Conservation (phyloP, 148 eudicot genomes). For the Rhododendron henanense region DNA sequence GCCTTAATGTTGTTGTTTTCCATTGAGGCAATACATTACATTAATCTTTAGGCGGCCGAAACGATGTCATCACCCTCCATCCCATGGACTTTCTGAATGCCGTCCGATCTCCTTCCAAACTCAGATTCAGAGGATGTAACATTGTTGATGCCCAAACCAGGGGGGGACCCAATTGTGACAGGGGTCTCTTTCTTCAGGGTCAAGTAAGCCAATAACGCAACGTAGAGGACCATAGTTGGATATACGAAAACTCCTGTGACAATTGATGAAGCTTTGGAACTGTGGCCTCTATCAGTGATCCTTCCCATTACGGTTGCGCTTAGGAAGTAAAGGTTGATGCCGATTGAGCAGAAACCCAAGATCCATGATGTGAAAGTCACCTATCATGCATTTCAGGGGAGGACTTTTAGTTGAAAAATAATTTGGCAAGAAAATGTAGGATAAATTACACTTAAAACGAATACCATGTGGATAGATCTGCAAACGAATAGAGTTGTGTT, state of each 20-base stretch:
- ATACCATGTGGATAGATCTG: neutral
- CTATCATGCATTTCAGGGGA: neutral
- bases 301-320: neutral
- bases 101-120: neutral
- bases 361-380: slow-evolving; percentile 17
- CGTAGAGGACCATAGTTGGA: slow-evolving; percentile 12
- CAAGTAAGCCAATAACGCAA: slow-evolving; percentile 8
- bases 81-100: neutral
- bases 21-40: neutral
- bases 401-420: neutral
- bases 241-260: neutral
- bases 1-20: neutral
- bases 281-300: neutral
- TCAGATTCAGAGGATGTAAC: slow-evolving; percentile 5
- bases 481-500: neutral
- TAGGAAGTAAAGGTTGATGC: slow-evolving; percentile 18
- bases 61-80: neutral
- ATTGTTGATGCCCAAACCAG: neutral
- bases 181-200: slow-evolving; percentile 3
- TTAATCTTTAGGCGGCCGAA: neutral
- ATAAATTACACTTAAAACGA: too few species aligned
- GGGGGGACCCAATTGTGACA: neutral
- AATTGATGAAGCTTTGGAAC: slow-evolving; percentile 3
- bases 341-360: slow-evolving; percentile 12
- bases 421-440: neutral